Evolutionary conservation across 768 basidiomycete species (phyloP), one percentile per base, ranked within the genome.

Genomic region (Mycena maculata): DNA sequence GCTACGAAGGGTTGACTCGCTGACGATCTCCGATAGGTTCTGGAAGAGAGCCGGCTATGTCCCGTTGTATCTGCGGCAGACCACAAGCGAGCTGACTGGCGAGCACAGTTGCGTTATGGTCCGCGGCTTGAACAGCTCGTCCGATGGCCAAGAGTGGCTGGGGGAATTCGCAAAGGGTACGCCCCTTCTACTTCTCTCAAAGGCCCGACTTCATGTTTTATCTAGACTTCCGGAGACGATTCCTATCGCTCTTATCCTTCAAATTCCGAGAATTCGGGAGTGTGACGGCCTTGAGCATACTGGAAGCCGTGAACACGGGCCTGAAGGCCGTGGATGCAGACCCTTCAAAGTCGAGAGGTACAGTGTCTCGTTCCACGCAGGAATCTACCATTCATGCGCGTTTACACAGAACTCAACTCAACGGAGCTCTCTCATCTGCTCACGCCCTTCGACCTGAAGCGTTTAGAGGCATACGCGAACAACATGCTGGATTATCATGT

Each of bases 101-200:
- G 98, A 99, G 79, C 92, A 98, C 75, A 93, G 94, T 0, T 96
- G 95, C 74, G 91, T 98, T 38, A 99, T 99, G 98, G 87, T 97
- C 1, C 87, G 94, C 33, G 91, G 93, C 0, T 80, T 99, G 77
- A 91, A 88, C 76, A 92, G 85, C 75, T 90, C 85, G 39, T 78
- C 78, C 18, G 88, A 85, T 44, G 76, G 80, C 31, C 91, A 91
- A 65, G 89, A 89, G 53, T 99, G 97, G 96, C 74, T 99, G 39
- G 83, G 86, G 22, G 96, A 95, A 75, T 98, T 99, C 78, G 87
- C 95, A 20, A 90, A 90, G 80, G 93, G 93, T 92, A 42, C 27
- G 82, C 75, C 28, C 49, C 53, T 47, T 25, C 20, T 49, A 12
- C 33, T 6, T 39, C 50, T 28, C n/a, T 39, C 59, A 15, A 11